Percentiles rank a stretch among this genome's conserved stretches.
Evolutionary conservation across 345 rosid genomes (phyloP).

Genomic region (Bruguiera sexangula): DNA sequence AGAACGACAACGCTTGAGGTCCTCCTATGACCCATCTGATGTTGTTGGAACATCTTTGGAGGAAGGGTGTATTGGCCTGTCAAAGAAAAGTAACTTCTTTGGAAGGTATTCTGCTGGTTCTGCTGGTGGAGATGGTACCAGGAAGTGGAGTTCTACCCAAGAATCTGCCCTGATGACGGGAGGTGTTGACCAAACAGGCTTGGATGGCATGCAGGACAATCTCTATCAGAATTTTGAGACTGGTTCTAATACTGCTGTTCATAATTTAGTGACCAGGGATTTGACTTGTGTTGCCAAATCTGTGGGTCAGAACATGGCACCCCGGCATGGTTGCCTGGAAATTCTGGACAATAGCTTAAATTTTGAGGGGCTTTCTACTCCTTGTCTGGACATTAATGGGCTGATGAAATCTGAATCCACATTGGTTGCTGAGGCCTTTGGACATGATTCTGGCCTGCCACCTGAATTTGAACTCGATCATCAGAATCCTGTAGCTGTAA

Average conservation of each 20-base stretch:
- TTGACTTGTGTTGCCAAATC: constrained; percentile 37
- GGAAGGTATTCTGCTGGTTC: constrained; percentile 90
- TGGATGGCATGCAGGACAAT: constrained; percentile 66
- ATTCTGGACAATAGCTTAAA: constrained; percentile 41
- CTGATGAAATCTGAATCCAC: constrained; percentile 38
- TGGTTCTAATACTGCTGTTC: constrained; percentile 42
- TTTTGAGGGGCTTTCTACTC: constrained; percentile 53
- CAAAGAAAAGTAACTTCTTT: constrained; percentile 66
- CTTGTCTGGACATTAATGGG: constrained; percentile 55
- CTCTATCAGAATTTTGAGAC: constrained; percentile 59
- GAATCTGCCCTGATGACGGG: constrained; percentile 48
- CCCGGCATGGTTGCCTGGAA: constrained; percentile 39
- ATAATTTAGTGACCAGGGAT: constrained; percentile 51
- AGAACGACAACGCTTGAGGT: constrained; percentile 82
- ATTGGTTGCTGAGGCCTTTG: constrained; percentile 34
- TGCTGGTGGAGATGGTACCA: constrained; percentile 66
- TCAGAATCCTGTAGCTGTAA: constrained; percentile 47
- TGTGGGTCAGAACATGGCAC: constrained; percentile 40
- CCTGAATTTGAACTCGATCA: constrained; percentile 44
- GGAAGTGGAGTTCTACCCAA: constrained; percentile 80
- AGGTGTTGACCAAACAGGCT: constrained; percentile 44
- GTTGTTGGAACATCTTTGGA: constrained; percentile 91
- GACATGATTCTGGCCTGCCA: constrained; percentile 36
- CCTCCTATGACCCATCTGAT: constrained; percentile 84
- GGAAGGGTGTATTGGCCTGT: constrained; percentile 62